A percentile compares a stretch with the other conserved stretches of the same genome.
These are phyloP conservation scores for Fusarium sp. DNA, from an alignment of 2,329 filamentous ascomycete genomes.

Conservation along the genomic window DNA sequence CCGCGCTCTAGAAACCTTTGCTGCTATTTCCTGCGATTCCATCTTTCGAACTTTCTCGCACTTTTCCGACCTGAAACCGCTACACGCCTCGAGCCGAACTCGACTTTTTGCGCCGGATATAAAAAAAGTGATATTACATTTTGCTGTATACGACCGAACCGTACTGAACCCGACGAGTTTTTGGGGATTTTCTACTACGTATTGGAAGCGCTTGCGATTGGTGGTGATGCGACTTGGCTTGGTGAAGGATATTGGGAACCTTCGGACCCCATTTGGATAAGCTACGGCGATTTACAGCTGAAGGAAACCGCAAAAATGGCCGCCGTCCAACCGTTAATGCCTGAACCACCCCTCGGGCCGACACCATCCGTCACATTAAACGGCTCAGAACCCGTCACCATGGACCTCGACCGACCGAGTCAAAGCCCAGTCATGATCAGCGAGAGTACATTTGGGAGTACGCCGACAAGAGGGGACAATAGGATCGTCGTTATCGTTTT, in stretches of 20 bases:
- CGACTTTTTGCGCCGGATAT: constrained; percentile 8
- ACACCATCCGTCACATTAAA: constrained; percentile 42
- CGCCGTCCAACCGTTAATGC: constrained; percentile 54
- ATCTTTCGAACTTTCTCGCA: neutral
- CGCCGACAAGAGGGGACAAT: constrained; percentile 65
- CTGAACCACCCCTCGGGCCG: constrained; percentile 50
- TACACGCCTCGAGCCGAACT: neutral
- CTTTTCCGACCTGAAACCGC: constrained; percentile 3
- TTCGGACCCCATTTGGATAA: constrained; percentile 8
- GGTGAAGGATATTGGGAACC: constrained; percentile 25
- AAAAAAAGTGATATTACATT: constrained; percentile 1
- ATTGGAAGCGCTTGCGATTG: constrained; percentile 15
- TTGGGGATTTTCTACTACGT: constrained; percentile 1
- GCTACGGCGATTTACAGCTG: constrained; percentile 11
- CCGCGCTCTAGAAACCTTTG: constrained; percentile 3
- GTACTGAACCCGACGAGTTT: neutral
- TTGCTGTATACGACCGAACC: constrained; percentile 6
- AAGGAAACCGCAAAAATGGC: constrained; percentile 48
- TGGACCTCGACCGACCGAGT: constrained; percentile 53
- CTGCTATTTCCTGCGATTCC: neutral
- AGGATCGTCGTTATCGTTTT: constrained; percentile 76
- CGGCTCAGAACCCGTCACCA: constrained; percentile 40
- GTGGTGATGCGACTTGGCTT: constrained; percentile 29
- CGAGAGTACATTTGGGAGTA: constrained; percentile 58
- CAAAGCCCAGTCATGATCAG: constrained; percentile 51